Evolutionary conservation across 2,329 filamentous ascomycete genomes (phyloP), one percentile per base, ranked within the genome.

Genomic region (Aureobasidium sp.): DNA sequence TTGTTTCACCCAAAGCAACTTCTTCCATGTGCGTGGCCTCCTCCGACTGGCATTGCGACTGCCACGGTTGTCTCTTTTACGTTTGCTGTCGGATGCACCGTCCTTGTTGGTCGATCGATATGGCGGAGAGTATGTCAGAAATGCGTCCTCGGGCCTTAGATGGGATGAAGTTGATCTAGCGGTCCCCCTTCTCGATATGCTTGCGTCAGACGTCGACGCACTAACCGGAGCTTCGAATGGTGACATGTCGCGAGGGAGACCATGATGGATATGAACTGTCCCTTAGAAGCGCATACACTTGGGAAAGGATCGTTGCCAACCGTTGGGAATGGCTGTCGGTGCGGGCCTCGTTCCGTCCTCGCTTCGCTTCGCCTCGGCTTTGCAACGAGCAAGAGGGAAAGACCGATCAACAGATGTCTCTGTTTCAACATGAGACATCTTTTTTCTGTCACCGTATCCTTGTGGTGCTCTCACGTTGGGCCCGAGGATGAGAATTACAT

Each of bases 1-100:
- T 74, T 97, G 94, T 77, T 96, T 96, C 71, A 99, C 92, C 94
- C 94, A 99, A 61, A 99, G 83, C 67, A 99, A 77, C 79, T 97
- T 97, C 81, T 95, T 96, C 90, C 93, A 97, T 12, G 84, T 84
- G 56, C 85, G 84, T 71, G 87, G 90, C 66, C 66, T 67, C 69
- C 85, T 81, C 51, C 88, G 82, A 67, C 87, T 89, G 53, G 84
- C 79, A 67, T 85, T 88, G 20, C 85, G 81, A 46, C 82, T 82
- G 62, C 82, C 77, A 50, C 79, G 71, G 67, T 80, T 80, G 34
- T 81, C 77, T 62, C 79, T 76, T 55, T 78, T 78, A 67, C 78
- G 80, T 68, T 70, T 75, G 29, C 27, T 44, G 12, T 51, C 73
- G 51, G 64, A 55, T 70, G 69, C 56, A 67, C 67, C 26, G 70